A percentile compares a stretch with the other conserved stretches of the same genome.
phyloP scores from a whole-genome alignment of 1,284 basidiomycete species.

The Clitocybe nebularis region DNA sequence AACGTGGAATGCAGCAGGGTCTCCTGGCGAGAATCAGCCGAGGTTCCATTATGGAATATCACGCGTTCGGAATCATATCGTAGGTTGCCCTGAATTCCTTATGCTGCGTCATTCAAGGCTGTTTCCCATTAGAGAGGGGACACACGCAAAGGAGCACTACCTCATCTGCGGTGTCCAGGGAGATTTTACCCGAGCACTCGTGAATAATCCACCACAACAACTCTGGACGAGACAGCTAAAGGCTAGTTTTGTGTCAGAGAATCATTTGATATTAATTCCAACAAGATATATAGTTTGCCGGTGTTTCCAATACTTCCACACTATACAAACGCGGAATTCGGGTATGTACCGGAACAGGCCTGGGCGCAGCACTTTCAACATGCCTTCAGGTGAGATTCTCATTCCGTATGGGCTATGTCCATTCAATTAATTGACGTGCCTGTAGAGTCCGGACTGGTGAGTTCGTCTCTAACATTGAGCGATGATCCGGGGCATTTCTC shows the following conservation, averaged over 20 bases:
- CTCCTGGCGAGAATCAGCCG: conserved; percentile 59
- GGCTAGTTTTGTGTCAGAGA: conserved; percentile 29
- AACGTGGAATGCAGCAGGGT: conserved; percentile 70
- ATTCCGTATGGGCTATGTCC: conserved; percentile 1
- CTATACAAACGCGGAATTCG: conserved; percentile 76
- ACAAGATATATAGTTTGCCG: conserved; percentile 50
- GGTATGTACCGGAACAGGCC: conserved; percentile 81
- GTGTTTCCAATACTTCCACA: conserved; percentile 73
- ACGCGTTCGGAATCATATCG: conserved; percentile 66
- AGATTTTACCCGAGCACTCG: conserved; percentile 61
- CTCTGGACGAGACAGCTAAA: conserved; percentile 71
- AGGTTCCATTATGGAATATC: conserved; percentile 60
- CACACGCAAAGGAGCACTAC: conserved; percentile 59
- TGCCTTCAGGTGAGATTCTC: conserved; percentile 54
- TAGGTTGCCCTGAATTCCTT: conserved; percentile 27
- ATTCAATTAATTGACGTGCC: conserved; percentile 8
- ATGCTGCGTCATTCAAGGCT: not conserved
- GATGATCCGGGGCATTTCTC: conserved; percentile 19
- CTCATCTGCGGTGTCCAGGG: conserved; percentile 71
- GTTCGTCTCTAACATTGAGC: conserved; percentile 16
- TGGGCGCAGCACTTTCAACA: conserved; percentile 75
- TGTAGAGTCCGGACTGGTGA: conserved; percentile 58
- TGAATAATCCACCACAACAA: conserved; percentile 56
- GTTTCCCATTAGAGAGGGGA: conserved; percentile 44
- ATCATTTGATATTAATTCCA: conserved; percentile 1